Conservation (phyloP, 306 rosid genomes). For the Corylus heterophylla region DNA sequence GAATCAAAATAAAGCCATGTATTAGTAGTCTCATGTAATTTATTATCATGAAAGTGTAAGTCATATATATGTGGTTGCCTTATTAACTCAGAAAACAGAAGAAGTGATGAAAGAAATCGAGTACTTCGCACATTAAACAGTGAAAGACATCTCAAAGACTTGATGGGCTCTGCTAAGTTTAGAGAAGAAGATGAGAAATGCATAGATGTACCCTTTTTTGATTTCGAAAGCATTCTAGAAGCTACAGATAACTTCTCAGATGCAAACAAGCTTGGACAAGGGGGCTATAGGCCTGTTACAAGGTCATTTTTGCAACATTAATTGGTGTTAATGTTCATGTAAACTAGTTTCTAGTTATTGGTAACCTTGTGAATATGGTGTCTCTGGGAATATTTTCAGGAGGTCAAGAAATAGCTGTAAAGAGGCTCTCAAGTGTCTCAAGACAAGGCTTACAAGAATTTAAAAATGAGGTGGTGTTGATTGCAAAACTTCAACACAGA, state of each 20-base stretch:
- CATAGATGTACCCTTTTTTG: conserved; percentile 36
- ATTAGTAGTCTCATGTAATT: too few relatives aligned
- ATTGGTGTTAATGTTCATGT: background rate
- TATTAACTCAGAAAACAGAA: too few relatives aligned
- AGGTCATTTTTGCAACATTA: conserved; percentile 24
- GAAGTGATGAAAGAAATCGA: too few relatives aligned
- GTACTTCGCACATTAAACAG: too few relatives aligned
- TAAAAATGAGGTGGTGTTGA: conserved; percentile 40
- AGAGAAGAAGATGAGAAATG: too few relatives aligned
- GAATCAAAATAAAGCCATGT: background rate
- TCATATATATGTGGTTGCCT: background rate
- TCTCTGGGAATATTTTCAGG: conserved; percentile 38
- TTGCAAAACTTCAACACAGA: conserved; percentile 50
- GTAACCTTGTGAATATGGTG: background rate
- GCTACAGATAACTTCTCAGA: conserved; percentile 59
- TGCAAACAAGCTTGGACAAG: conserved; percentile 47
- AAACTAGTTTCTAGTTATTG: background rate
- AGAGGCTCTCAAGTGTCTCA: conserved; percentile 46
- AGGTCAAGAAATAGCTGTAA: conserved; percentile 42
- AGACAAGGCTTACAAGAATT: conserved; percentile 51
- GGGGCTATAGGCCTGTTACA: conserved; percentile 69
- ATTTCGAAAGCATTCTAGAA: conserved; percentile 24
- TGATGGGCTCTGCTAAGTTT: too few relatives aligned
- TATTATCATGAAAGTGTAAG: background rate
- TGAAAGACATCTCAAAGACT: too few relatives aligned